These are phyloP conservation scores for Globisporangium barbulae DNA, from an alignment of 352 stramenopile species.

Conservation along the genomic window DNA sequence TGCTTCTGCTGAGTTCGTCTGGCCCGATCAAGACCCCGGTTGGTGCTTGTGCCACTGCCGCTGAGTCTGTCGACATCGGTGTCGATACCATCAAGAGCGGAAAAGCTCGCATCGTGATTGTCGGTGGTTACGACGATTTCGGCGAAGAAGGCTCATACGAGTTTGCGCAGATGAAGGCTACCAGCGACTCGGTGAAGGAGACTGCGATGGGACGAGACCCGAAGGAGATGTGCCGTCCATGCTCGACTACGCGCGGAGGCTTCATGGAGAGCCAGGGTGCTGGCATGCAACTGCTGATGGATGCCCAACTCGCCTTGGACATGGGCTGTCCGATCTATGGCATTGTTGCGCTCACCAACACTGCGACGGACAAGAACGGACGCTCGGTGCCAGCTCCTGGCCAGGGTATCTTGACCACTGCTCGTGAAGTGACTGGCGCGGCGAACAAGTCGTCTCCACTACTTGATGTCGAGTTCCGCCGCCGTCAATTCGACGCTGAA, in stretches of 20 bases:
- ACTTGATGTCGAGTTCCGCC: conserved; percentile 71
- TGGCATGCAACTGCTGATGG: conserved; percentile 88
- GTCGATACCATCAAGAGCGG: conserved; percentile 87
- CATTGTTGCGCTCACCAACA: conserved; percentile 81
- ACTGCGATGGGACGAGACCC: conserved; percentile 68
- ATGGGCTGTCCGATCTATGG: conserved; percentile 87
- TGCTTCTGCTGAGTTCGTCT: conserved; percentile 83
- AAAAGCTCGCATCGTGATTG: conserved; percentile 82
- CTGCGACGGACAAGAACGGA: conserved; percentile 86
- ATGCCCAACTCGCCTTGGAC: conserved; percentile 81
- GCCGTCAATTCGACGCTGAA: conserved; percentile 72
- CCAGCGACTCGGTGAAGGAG: conserved; percentile 83
- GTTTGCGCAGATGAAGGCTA: conserved; percentile 90
- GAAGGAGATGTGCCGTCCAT: conserved; percentile 83
- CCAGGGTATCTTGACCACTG: conserved; percentile 85
- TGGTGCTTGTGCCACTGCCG: conserved; percentile 81
- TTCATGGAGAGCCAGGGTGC: conserved; percentile 90
- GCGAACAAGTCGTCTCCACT: conserved; percentile 36
- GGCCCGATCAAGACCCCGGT: conserved; percentile 89
- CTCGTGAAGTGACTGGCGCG: conserved; percentile 41
- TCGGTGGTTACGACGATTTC: conserved; percentile 87
- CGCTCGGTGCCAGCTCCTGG: conserved; percentile 80
- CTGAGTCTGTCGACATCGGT: conserved; percentile 86
- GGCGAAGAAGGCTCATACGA: conserved; percentile 83
- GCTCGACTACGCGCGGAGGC: conserved; percentile 67